Conservation (phyloP, 768 basidiomycete genomes). For the Albatrellus ellisii region DNA sequence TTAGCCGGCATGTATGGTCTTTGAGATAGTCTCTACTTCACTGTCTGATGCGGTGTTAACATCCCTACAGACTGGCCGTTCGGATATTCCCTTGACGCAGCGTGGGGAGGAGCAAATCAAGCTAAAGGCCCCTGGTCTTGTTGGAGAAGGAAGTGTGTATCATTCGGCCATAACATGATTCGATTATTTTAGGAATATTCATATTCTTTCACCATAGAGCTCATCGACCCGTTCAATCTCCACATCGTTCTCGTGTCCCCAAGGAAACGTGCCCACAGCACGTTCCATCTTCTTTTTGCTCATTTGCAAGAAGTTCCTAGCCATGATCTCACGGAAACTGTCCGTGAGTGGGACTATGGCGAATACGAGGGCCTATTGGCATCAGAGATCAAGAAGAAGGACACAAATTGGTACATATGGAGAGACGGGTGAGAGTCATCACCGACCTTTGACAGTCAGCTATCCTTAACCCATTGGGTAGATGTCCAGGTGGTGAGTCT, state of each 20-base stretch:
- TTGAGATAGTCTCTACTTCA: not conserved
- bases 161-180: not conserved
- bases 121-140: constrained; percentile 47
- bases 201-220: constrained; percentile 31
- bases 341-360: constrained; percentile 84
- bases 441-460: constrained; percentile 8
- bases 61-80: constrained; percentile 66
- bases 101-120: constrained; percentile 62
- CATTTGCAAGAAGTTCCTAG: constrained; percentile 31
- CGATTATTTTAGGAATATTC: not conserved
- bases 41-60: not conserved
- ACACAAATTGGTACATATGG: constrained; percentile 72
- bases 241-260: constrained; percentile 74
- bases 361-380: constrained; percentile 75
- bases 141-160: constrained; percentile 66
- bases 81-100: constrained; percentile 78
- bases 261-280: constrained; percentile 71
- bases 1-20: constrained; percentile 49
- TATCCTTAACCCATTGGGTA: too few species aligned
- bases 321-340: constrained; percentile 51
- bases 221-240: constrained; percentile 71
- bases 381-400: constrained; percentile 60
- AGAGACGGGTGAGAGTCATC: constrained; percentile 47
- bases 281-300: constrained; percentile 71
- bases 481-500: constrained; percentile 84